These are phyloP conservation scores for Salvia miltiorrhiza DNA, from an alignment of 257 asterid species.

Conservation along the genomic window DNA sequence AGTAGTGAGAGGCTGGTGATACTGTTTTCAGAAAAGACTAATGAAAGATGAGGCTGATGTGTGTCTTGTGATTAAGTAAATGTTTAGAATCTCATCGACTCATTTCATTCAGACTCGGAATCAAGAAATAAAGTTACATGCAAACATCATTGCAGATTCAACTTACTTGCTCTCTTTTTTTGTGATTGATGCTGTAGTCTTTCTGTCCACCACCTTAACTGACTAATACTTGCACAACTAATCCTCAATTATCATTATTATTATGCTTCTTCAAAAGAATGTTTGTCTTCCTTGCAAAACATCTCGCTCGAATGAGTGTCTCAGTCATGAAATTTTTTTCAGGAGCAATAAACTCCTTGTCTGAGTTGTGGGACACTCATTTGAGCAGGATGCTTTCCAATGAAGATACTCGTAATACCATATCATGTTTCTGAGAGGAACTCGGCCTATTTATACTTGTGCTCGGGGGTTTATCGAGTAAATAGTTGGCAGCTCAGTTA, in stretches of 20 bases:
- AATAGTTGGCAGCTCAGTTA: not conserved
- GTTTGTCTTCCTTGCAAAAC: constrained; percentile 6
- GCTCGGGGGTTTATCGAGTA: not conserved
- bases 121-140: not conserved
- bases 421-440: not conserved
- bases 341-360: not conserved
- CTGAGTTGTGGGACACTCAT: constrained; percentile 14
- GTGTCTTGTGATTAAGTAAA: no score
- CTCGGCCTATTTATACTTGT: not conserved
- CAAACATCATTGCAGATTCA: not conserved
- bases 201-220: not conserved
- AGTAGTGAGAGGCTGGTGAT: not conserved
- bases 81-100: not conserved
- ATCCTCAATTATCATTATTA: not conserved
- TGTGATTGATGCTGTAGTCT: not conserved
- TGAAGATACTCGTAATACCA: not conserved
- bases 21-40: not conserved
- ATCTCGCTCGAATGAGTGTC: constrained; percentile 13
- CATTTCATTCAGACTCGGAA: not conserved
- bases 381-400: constrained; percentile 20
- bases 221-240: not conserved
- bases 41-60: not conserved
- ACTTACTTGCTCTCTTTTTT: not conserved
- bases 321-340: not conserved
- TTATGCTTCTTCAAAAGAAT: not conserved